Base-by-base conservation (phyloP, 1,284 basidiomycete species). In the Testicularia cyperi region DNA sequence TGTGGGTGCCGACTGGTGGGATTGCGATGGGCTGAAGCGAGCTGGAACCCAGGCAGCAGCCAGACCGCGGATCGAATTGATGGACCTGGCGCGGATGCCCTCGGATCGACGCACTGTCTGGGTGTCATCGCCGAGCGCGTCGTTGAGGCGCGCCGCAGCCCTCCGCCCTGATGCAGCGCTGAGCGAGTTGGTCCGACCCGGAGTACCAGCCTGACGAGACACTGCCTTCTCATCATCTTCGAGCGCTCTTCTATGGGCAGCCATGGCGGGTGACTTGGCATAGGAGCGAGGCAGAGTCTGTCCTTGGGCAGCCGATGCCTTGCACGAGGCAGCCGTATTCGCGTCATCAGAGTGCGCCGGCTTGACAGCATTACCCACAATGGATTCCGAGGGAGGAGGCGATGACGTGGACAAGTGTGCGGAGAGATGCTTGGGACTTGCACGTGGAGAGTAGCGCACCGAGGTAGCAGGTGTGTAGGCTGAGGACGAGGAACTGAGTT, bases 1-100 rank as follows among this genome's bases (percentile, higher is more conserved):
- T 2, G 44, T 42, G 2, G 25, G 13, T 4, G 32, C 19, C 6
- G 57, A 33, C 1, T 46, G 46, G 10, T 52, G 34, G 1, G 42
- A 41, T 4, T 41, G 43, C 4, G 41, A n/a, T 1, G 56, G 42
- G 1, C 21, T 37, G 15, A 62, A 56, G 13, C 58, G 29, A 3
- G 53, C 47, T 0, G 58, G 58, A 0, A 62, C 58, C 47, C 47
- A 62, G 6, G 58, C 58, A 12, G 53, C 52, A 0, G 58, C 58
- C 1, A 62, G 26, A 2, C 53, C 48, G 14, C 53, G 53, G 18
- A 62, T 52, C 18, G 52, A 56, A 24, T 56, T 41, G 41, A 62
- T 56, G 12, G 53, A 53, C 6, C 16, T 9, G 3, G 58, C 48
- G n/a, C 53, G 47, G 22, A 62, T 53, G 9, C 58, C 58, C 0